Base-by-base conservation (phyloP, 768 basidiomycete species). In the Collybia sordida region DNA sequence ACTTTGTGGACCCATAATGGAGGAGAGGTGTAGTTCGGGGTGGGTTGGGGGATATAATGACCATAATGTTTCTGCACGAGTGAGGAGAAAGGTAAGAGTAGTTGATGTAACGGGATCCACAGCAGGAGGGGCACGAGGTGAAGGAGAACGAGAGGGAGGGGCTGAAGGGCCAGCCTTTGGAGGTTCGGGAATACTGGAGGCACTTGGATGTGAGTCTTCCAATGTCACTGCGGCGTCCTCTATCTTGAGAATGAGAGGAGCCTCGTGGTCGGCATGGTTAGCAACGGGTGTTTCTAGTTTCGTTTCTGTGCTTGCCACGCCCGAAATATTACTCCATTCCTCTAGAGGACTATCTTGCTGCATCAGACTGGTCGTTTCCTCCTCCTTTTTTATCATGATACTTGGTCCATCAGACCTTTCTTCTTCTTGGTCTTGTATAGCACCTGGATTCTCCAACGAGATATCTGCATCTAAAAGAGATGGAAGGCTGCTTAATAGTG, bases 1-100 rank as follows among this genome's bases (percentile, higher is more conserved):
- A 59, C 88, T 90, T 58, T 87, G 83, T 1, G 86, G 88, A 7
- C 90, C 90, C 78, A 93, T 82, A 42, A 88, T 88, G 23, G 72
- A 68, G 5, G 75, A 66, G 14, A 89, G 68, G 3, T 55, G 61
- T 11, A 92, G 69, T 0, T 64, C 69, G 8, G 83, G 76, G 45
- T 86, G 77, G 1, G 75, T 70, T 2, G 87, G 86, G 3, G 88
- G 87, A 63, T 77, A 86, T 17, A 60, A 55, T n/a, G 62, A 55
- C 42, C 77, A 80, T 11, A 92, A 79, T 6, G 67, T 72, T 57
- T 90, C 87, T 1, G 89, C 75, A 22, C 72, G 72, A 4, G 60
- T 62, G 18, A 91, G 75, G 23, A 90, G 74, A 21, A 72, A 40
- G 85, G 73, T 3, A 74, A 70, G 15, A 75, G 54, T 17, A 61